Evolutionary conservation across 306 rosid genomes (phyloP), one percentile per base, ranked within the genome.

Genomic region (Lablab purpureus): DNA sequence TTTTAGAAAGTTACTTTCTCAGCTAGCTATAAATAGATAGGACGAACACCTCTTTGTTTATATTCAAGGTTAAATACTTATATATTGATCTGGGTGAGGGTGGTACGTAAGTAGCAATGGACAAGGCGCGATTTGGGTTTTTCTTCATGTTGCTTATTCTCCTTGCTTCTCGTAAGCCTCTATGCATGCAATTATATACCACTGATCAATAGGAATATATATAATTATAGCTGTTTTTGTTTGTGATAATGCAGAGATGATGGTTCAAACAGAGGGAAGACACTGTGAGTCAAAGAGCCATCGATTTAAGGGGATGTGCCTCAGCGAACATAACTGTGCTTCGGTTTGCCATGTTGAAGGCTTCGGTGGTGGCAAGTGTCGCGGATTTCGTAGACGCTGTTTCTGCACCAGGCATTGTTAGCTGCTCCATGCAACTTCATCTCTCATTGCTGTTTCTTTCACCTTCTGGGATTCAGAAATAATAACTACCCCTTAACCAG

Each of bases 371-470:
- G 97, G 95, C 4, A 56, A 73, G 0, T 92, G 95, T 45, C n/a
- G 73, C 0, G 91, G 95, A 0, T 55, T 88, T 46, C 93, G 93
- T 34, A 84, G 77, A 64, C 91, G 95, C 67, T 90, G 90, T 72
- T 90, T 88, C 65, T 92, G 91, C 87, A 58, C 77, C 12, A 75
- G 58, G 49, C 45, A 2, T 13, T 90, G 97, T 60, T 90, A 68
- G 40, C 30, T 62, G 68, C 5, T 30, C 21, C 68, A 32, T 30
- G 43, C 67, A 28, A 6, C 14, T 27, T 58, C 23, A 55, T 21
- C 1, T 52, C 27, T 19, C 12, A 5, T 10, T 21, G 60, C 60
- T n/a, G n/a, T n/a, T n/a, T 19, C 60, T 54, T 55, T 22, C 65
- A 25, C 10, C 4, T 27, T 28, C 66, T 6, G 36, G 10, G 65